Evolutionary conservation across 129 eudicot genomes (phyloP).

Genomic region (Smallanthus sonchifolius): DNA sequence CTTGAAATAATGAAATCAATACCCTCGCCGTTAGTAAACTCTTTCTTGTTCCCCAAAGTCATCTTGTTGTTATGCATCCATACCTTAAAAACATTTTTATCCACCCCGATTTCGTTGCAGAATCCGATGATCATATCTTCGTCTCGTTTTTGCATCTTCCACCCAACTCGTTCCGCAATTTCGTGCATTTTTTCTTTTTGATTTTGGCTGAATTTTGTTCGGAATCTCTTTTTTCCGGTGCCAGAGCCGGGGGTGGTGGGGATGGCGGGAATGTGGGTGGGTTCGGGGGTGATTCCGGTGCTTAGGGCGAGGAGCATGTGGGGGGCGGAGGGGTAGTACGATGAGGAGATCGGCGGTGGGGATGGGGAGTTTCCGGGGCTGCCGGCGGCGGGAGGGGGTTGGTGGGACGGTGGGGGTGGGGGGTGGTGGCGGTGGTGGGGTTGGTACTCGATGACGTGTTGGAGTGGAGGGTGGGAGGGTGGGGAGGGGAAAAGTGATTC

Average conservation of each 20-base stretch:
- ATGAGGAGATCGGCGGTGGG: slow-evolving; percentile 40
- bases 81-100: slow-evolving; percentile 63
- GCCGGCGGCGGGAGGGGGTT: neutral
- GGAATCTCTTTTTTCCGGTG: slow-evolving; percentile 34
- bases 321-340: slow-evolving; percentile 41
- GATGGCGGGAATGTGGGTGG: slow-evolving; percentile 12
- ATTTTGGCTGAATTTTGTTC: slow-evolving; percentile 68
- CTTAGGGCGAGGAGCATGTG: slow-evolving; percentile 37
- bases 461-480: slow-evolving; percentile 15
- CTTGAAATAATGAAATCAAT: slow-evolving; percentile 19
- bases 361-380: slow-evolving; percentile 33
- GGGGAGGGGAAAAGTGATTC: slow-evolving; percentile 23
- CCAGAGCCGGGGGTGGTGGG: slow-evolving; percentile 16
- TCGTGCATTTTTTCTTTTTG: slow-evolving; percentile 68
- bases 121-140: slow-evolving; percentile 55
- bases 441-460: slow-evolving; percentile 50
- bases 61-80: slow-evolving; percentile 87
- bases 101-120: slow-evolving; percentile 64
- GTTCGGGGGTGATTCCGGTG: slow-evolving; percentile 11
- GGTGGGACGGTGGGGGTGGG: slow-evolving; percentile 35
- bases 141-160: slow-evolving; percentile 72
- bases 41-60: slow-evolving; percentile 47
- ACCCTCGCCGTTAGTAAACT: slow-evolving; percentile 16
- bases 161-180: slow-evolving; percentile 77
- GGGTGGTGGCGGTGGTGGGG: slow-evolving; percentile 84